Percentiles rank a stretch among this genome's conserved stretches.
phyloP scores from a whole-genome alignment of 441 rosid genomes.

The Adansonia gregorii region DNA sequence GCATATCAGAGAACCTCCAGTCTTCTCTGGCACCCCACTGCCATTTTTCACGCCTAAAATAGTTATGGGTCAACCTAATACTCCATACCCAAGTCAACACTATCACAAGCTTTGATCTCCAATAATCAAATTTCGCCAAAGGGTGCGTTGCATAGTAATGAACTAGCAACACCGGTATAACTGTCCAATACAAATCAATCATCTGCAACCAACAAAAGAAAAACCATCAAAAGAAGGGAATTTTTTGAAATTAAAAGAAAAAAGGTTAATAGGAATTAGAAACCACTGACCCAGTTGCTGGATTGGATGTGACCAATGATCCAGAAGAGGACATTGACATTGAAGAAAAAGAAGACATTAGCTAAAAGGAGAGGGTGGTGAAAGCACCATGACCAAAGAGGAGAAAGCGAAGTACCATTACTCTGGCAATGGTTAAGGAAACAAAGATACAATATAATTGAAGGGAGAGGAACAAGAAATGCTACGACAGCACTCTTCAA shows the following conservation, averaged over 20 bases:
- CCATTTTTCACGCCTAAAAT: conserved; percentile 94
- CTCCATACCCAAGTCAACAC: conserved; percentile 79
- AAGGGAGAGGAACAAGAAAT: conserved; percentile 80
- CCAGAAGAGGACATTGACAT: conserved; percentile 93
- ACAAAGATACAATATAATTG: conserved; percentile 60
- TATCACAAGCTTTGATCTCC: conserved; percentile 71
- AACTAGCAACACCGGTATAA: conserved; percentile 81
- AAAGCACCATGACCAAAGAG: conserved; percentile 71
- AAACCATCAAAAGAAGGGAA: conserved; percentile 15
- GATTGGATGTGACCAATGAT: conserved; percentile 67
- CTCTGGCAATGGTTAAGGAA: conserved; percentile 49
- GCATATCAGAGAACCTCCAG: conserved; percentile 85
- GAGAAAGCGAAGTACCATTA: conserved; percentile 33
- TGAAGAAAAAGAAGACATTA: conserved; percentile 83
- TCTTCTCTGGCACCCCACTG: conserved; percentile 96
- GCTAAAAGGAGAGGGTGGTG: conserved; percentile 76
- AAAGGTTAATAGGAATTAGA: neutral
- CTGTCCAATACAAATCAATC: conserved; percentile 97
- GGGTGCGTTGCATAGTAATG: conserved; percentile 81
- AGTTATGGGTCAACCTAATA: conserved; percentile 81
- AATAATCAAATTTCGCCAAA: conserved; percentile 51
- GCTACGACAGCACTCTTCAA: conserved; percentile 63
- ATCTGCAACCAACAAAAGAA: conserved; percentile 48
- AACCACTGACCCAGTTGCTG: conserved; percentile 82
- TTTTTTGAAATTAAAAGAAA: neutral